phyloP scores from a whole-genome alignment of 2,329 filamentous ascomycete genomes.

The Lasiodiplodia gonubiensis region DNA sequence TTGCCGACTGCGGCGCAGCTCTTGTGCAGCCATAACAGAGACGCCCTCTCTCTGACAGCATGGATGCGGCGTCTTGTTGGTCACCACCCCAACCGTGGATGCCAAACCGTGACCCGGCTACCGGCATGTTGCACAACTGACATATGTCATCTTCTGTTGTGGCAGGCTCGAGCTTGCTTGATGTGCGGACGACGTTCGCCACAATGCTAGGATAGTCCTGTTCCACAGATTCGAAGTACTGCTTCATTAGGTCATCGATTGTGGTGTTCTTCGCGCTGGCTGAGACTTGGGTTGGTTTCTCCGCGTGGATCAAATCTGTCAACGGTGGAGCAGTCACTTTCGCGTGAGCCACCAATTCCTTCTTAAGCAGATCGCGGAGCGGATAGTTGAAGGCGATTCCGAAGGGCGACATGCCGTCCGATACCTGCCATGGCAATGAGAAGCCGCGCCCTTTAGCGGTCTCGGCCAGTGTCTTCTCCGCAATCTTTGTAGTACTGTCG shows the following conservation, averaged over 20 bases:
- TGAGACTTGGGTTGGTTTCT: slow-evolving; percentile 39
- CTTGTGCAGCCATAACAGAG: slow-evolving; percentile 29
- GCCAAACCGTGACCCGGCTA: slow-evolving; percentile 68
- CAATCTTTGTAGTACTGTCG: slow-evolving; percentile 85
- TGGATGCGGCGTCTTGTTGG: slow-evolving; percentile 34
- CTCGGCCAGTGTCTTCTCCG: slow-evolving; percentile 82
- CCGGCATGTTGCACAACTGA: slow-evolving; percentile 70
- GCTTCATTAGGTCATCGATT: slow-evolving; percentile 87
- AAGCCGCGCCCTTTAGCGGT: slow-evolving; percentile 91
- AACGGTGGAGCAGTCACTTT: slow-evolving; percentile 61
- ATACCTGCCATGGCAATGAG: slow-evolving; percentile 78
- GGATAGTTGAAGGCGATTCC: slow-evolving; percentile 75
- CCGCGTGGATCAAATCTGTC: slow-evolving; percentile 48
- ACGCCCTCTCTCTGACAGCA: neutral
- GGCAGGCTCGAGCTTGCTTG: slow-evolving; percentile 72
- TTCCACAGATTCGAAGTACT: slow-evolving; percentile 88
- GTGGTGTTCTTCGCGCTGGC: slow-evolving; percentile 77
- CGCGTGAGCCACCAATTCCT: slow-evolving; percentile 75
- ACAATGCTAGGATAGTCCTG: slow-evolving; percentile 88
- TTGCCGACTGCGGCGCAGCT: slow-evolving; percentile 17
- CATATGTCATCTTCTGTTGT: slow-evolving; percentile 54
- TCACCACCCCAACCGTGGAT: slow-evolving; percentile 66
- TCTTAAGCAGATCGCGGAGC: slow-evolving; percentile 80
- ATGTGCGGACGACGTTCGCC: slow-evolving; percentile 91
- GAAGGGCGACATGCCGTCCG: slow-evolving; percentile 71